Evolutionary conservation across 164 flowering plant genomes (phyloP).

Genomic region (Macadamia tetraphylla): DNA sequence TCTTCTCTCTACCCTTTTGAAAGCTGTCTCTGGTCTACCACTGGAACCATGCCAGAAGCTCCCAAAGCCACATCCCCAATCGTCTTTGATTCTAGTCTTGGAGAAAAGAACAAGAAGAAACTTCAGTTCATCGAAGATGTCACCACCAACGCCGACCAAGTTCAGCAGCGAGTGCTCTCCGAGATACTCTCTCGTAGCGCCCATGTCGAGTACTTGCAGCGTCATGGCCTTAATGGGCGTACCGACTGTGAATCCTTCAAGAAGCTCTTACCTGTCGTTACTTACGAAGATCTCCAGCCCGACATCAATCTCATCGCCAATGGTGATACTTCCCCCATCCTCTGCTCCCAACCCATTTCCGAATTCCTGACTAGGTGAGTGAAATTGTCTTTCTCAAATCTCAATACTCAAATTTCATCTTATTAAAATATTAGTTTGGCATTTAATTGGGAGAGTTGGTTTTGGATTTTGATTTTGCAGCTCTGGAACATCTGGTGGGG

Average conservation of each 20-base stretch:
- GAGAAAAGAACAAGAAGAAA: slow-evolving; percentile 44
- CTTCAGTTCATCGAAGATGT: slow-evolving; percentile 80
- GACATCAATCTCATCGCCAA: slow-evolving; percentile 71
- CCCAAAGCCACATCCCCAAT: slow-evolving; percentile 27
- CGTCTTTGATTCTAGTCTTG: neutral
- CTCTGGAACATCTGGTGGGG: slow-evolving; percentile 97
- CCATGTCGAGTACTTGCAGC: slow-evolving; percentile 63
- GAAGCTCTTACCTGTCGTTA: slow-evolving; percentile 62
- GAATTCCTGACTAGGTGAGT: slow-evolving; percentile 79
- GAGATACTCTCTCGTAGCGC: slow-evolving; percentile 70
- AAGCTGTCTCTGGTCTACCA: neutral
- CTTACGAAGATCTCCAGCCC: slow-evolving; percentile 65
- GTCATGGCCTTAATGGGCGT: slow-evolving; percentile 53
- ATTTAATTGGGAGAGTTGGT: neutral
- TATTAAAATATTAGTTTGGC: no score
- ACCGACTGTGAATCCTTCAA: slow-evolving; percentile 75
- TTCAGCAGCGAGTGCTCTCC: slow-evolving; percentile 51
- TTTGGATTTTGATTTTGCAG: slow-evolving; percentile 23
- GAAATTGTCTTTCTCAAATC: neutral
- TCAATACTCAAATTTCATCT: no score
- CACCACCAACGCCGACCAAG: slow-evolving; percentile 55
- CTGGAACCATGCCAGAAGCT: slow-evolving; percentile 72
- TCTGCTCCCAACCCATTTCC: slow-evolving; percentile 69
- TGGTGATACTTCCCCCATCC: slow-evolving; percentile 69
- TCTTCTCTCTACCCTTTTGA: no score